Percentiles rank a stretch among this genome's conserved stretches.
Evolutionary conservation across 495 filamentous ascomycete genomes (phyloP).

Genomic region (Niebla homalea): DNA sequence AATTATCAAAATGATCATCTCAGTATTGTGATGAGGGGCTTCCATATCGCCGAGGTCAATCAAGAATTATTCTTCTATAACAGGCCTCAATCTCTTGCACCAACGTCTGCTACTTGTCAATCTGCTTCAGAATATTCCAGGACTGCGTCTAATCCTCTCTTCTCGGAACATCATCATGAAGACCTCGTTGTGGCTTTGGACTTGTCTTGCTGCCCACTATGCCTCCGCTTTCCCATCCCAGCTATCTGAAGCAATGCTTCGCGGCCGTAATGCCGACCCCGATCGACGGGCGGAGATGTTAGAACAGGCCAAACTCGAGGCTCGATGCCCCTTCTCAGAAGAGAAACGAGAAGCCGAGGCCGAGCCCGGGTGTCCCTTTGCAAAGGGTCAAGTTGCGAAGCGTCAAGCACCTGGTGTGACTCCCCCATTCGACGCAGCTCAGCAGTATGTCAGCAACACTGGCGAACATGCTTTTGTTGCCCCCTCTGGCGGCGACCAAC

Average conservation of each 20-base stretch:
- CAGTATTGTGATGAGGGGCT: too few relatives aligned
- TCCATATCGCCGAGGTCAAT: too few relatives aligned
- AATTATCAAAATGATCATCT: too few relatives aligned
- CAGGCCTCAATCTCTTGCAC: too few relatives aligned
- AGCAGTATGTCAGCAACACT: conserved; percentile 19
- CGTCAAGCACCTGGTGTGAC: conserved; percentile 15
- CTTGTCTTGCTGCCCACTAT: neutral
- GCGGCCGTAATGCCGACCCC: neutral
- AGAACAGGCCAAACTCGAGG: neutral
- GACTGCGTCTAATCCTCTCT: too few relatives aligned
- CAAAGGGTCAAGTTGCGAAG: conserved; percentile 4
- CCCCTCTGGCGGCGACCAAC: conserved; percentile 17
- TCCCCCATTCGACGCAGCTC: conserved; percentile 21
- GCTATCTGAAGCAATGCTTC: neutral
- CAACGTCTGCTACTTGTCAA: too few relatives aligned
- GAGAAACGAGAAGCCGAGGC: too few relatives aligned
- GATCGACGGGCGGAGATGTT: neutral
- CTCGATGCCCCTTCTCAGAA: conserved; percentile 1
- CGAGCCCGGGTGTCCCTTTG: too few relatives aligned
- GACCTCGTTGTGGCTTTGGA: too few relatives aligned
- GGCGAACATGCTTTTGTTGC: conserved; percentile 18
- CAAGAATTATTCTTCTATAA: too few relatives aligned
- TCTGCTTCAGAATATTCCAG: too few relatives aligned
- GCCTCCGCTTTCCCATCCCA: conserved; percentile 3
- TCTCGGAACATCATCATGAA: too few relatives aligned